Evolutionary conservation across 1,284 basidiomycete genomes (phyloP).

Genomic region (Porogramme epimiltina): DNA sequence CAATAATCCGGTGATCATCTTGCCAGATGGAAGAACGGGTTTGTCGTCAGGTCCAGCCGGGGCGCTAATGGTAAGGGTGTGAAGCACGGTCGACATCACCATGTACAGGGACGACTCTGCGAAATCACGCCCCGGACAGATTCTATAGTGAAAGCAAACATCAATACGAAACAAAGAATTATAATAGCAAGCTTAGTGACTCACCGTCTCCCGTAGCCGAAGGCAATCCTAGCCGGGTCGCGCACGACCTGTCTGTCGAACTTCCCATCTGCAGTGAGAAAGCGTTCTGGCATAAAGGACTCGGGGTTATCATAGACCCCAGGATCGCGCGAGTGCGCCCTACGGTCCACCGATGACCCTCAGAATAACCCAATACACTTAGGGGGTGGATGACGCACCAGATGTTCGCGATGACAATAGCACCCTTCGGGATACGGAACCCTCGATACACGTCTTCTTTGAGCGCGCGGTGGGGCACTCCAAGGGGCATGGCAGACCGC

Average conservation of each 20-base stretch:
- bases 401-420: slow-evolving; percentile 20
- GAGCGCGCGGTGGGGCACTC: background rate
- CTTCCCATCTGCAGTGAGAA: slow-evolving; percentile 35
- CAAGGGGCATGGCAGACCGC: slow-evolving; percentile 1
- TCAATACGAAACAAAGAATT: background rate
- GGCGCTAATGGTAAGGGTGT: slow-evolving; percentile 2
- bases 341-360: background rate
- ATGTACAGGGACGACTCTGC: slow-evolving; percentile 9
- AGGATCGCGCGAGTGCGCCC: slow-evolving; percentile 12
- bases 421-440: slow-evolving; percentile 18
- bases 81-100: slow-evolving; percentile 4
- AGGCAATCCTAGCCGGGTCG: slow-evolving; percentile 32
- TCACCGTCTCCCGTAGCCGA: slow-evolving; percentile 39
- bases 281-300: slow-evolving; percentile 30
- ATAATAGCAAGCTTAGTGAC: background rate
- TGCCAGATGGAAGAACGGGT: slow-evolving; percentile 1
- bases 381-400: slow-evolving; percentile 1
- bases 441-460: slow-evolving; percentile 14
- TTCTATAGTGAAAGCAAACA: slow-evolving; percentile 7
- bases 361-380: background rate
- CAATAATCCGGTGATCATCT: slow-evolving; percentile 1
- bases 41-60: slow-evolving; percentile 1
- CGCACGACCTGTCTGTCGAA: slow-evolving; percentile 30
- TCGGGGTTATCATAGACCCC: slow-evolving; percentile 14
- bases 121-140: slow-evolving; percentile 15